phyloP scores from a whole-genome alignment of 805 yeast genomes.

The Cyberlindnera maritima region DNA sequence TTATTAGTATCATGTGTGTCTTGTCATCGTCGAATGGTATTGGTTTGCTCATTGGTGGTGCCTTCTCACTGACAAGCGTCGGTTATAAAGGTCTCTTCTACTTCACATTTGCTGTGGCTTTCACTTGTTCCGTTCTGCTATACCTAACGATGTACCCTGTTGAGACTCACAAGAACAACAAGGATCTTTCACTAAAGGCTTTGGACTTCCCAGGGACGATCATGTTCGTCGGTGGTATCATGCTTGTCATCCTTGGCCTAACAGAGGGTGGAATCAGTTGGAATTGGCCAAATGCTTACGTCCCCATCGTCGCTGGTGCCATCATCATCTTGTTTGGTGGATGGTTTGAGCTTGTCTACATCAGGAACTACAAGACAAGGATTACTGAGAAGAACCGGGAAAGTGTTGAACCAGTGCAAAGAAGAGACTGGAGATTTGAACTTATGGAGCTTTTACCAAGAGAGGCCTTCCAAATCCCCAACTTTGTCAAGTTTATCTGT shows the following conservation, averaged over 20 bases:
- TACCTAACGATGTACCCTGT: slow-evolving; percentile 32
- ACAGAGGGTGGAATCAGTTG: slow-evolving; percentile 45
- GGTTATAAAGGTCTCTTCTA: slow-evolving; percentile 41
- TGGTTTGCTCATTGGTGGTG: slow-evolving; percentile 44
- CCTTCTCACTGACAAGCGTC: slow-evolving; percentile 34
- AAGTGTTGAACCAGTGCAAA: not conserved
- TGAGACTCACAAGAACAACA: slow-evolving; percentile 25
- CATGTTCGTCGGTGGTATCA: slow-evolving; percentile 33
- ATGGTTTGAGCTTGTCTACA: slow-evolving; percentile 31
- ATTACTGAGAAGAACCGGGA: slow-evolving; percentile 1
- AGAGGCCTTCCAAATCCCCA: slow-evolving; percentile 28
- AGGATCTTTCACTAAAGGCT: slow-evolving; percentile 22
- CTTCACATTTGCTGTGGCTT: slow-evolving; percentile 34
- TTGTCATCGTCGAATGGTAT: slow-evolving; percentile 28
- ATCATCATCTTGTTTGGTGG: slow-evolving; percentile 22
- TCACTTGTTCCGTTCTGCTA: slow-evolving; percentile 16
- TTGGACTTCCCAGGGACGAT: slow-evolving; percentile 36
- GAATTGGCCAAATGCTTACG: slow-evolving; percentile 39
- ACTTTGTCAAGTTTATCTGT: slow-evolving; percentile 26
- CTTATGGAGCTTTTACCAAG: slow-evolving; percentile 29
- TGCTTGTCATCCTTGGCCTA: slow-evolving; percentile 41
- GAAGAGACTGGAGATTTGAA: slow-evolving; percentile 13
- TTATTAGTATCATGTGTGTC: slow-evolving; percentile 28
- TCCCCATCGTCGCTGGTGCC: slow-evolving; percentile 40
- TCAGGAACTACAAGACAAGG: slow-evolving; percentile 16